Conservation (phyloP, 345 rosid genomes). For the Anastatica hierochuntica region DNA sequence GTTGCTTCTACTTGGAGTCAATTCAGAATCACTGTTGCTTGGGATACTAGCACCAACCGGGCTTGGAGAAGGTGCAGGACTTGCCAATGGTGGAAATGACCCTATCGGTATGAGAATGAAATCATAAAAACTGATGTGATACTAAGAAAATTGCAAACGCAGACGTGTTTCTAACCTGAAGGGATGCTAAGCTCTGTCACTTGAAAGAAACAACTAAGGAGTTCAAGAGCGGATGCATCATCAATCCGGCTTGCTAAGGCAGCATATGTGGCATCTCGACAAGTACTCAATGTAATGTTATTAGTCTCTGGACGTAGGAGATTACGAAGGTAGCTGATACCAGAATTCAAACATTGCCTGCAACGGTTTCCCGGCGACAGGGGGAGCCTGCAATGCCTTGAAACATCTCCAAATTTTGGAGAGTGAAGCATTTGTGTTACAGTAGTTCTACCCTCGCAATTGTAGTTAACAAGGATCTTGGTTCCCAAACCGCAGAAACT, state of each 20-base stretch:
- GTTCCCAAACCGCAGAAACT: conserved; percentile 75
- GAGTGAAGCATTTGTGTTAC: conserved; percentile 71
- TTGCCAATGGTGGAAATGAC: conserved; percentile 34
- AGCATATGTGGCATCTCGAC: conserved; percentile 83
- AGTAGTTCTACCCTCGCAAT: conserved; percentile 60
- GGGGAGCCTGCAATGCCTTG: conserved; percentile 50
- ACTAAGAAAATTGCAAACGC: not conserved
- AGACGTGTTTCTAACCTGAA: conserved; percentile 34
- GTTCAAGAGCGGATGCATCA: conserved; percentile 39
- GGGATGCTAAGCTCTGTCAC: conserved; percentile 51
- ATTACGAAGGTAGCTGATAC: conserved; percentile 57
- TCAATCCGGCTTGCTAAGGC: conserved; percentile 72
- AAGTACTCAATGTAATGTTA: conserved; percentile 65
- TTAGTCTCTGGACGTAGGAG: conserved; percentile 39
- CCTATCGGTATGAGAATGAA: conserved; percentile 37
- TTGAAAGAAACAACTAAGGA: conserved; percentile 82
- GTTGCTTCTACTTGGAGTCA: conserved; percentile 34
- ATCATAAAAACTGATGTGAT: too few species aligned
- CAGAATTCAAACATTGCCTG: conserved; percentile 70
- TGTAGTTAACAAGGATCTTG: conserved; percentile 70
- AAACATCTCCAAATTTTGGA: conserved; percentile 50
- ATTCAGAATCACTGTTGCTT: conserved; percentile 31
- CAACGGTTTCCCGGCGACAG: conserved; percentile 45
- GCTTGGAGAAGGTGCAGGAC: conserved; percentile 52
- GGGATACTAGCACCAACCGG: conserved; percentile 51